Percentiles rank a stretch among this genome's conserved stretches.
Conservation (phyloP, 2,329 filamentous ascomycete species). For the Dothideomycetes sp. region DNA sequence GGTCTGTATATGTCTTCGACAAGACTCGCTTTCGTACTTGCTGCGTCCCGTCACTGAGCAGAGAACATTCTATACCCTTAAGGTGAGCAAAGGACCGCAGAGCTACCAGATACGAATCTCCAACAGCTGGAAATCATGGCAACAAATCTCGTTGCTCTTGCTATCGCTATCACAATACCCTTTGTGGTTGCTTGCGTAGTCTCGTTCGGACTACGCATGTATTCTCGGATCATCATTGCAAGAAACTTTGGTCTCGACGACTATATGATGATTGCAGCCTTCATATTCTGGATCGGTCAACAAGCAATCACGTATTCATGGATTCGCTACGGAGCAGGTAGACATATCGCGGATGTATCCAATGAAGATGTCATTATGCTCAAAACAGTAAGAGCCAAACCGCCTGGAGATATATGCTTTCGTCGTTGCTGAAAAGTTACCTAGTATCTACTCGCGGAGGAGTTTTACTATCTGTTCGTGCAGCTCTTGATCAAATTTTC, state of each 20-base stretch:
- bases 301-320: neutral
- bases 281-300: neutral
- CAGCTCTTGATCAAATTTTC: neutral
- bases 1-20: no score
- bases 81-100: no score
- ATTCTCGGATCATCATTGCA: neutral
- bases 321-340: neutral
- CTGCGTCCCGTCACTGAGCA: no score
- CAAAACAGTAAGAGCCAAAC: neutral
- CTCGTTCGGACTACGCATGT: neutral
- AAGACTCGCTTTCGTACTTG: no score
- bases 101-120: no score
- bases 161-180: neutral
- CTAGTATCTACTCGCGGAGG: neutral
- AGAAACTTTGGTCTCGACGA: neutral
- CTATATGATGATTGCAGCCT: neutral
- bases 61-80: no score
- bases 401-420: no score
- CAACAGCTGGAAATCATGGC: no score
- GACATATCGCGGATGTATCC: neutral
- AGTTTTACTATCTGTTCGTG: neutral
- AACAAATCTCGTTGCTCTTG: neutral
- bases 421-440: neutral
- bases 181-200: neutral
- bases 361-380: neutral